A percentile compares a stretch with the other conserved stretches of the same genome.
Conservation (phyloP, 2,329 filamentous ascomycete species). For the Neospermospora avenae region DNA sequence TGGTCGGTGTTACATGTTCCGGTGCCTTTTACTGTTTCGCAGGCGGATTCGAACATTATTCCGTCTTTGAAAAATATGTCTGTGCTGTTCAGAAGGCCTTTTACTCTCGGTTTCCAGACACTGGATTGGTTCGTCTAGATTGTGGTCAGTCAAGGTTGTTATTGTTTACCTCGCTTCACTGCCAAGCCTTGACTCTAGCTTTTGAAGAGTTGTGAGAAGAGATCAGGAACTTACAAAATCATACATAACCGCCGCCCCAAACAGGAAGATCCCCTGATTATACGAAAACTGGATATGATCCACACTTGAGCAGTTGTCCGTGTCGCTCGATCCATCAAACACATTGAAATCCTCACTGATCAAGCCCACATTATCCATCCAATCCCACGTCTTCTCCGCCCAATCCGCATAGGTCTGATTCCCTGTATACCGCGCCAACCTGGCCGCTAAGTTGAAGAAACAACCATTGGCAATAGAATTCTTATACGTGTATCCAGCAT, state of each 20-base stretch:
- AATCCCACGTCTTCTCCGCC: slow-evolving; percentile 70
- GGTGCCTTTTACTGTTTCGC: slow-evolving; percentile 45
- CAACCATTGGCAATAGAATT: slow-evolving; percentile 61
- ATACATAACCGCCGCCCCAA: slow-evolving; percentile 49
- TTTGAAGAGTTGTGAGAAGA: neutral
- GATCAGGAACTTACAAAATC: slow-evolving; percentile 44
- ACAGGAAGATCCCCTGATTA: slow-evolving; percentile 63
- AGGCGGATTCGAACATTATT: slow-evolving; percentile 44
- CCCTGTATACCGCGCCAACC: slow-evolving; percentile 71
- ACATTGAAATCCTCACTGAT: slow-evolving; percentile 53
- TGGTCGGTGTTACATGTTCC: slow-evolving; percentile 62
- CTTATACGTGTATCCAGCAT: slow-evolving; percentile 77
- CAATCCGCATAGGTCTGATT: slow-evolving; percentile 75
- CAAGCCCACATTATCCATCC: slow-evolving; percentile 56
- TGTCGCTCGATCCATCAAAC: slow-evolving; percentile 58
- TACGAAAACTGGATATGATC: slow-evolving; percentile 65
- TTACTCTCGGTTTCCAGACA: slow-evolving; percentile 55
- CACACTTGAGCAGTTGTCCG: slow-evolving; percentile 53
- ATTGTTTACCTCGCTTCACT: neutral
- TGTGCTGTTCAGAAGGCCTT: slow-evolving; percentile 52
- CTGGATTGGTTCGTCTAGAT: slow-evolving; percentile 29
- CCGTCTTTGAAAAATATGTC: slow-evolving; percentile 54
- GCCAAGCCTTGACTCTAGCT: neutral
- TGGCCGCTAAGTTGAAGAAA: slow-evolving; percentile 60
- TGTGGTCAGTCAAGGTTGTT: slow-evolving; percentile 4